Evolutionary conservation across 2,329 filamentous ascomycete species (phyloP), one percentile per base, ranked within the genome.

Genomic region (Clonostachys byssicola): DNA sequence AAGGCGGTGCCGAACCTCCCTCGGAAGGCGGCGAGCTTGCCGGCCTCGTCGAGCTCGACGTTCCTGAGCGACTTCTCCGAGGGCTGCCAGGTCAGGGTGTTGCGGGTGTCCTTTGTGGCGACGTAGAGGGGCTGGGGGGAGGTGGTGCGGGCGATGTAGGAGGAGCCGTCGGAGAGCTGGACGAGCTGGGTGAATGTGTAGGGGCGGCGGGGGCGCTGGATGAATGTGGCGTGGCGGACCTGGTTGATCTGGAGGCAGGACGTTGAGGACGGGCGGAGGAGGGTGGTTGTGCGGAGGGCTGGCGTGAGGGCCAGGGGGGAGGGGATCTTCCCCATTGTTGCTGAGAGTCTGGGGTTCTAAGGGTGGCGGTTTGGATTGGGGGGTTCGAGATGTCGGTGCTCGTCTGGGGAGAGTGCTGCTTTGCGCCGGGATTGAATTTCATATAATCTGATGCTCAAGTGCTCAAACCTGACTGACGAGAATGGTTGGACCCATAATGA

Each of bases 161-260:
- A 88, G 60, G 83, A 88, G 57, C 94, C 94, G 74, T 99, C 94
- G 39, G 87, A 89, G 54, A 97, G 86, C 46, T 91, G 92, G 56
- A 99, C 78, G 51, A 99, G 81, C 71, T 99, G 94, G n/a, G 92
- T 96, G 77, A 96, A 97, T 56, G 86, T 89, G 77, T 96, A 97
- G 40, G 94, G 92, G 6, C 92, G 83, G 61, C 91, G 88, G n/a
- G 91, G 91, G 14, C 94, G 89, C 52, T 80, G 80, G 62, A 97
- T 81, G 53, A 96, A 87, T 20, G 88, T 91, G 45, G 94, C 94
- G 64, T 90, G 83, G 51, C 91, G 86, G 63, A 83, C 75, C 72
- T 92, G 87, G 44, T 50, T 49, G n/a, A n/a, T n/a, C 55, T 47
- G 51, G 58, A 54, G 44, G 54, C 51, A 51, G 47, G 30, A 47